Percentiles rank a stretch among this genome's conserved stretches.
Conservation (phyloP, 1,139 yeast genomes). For the Scheffersomyces illinoinensis region DNA sequence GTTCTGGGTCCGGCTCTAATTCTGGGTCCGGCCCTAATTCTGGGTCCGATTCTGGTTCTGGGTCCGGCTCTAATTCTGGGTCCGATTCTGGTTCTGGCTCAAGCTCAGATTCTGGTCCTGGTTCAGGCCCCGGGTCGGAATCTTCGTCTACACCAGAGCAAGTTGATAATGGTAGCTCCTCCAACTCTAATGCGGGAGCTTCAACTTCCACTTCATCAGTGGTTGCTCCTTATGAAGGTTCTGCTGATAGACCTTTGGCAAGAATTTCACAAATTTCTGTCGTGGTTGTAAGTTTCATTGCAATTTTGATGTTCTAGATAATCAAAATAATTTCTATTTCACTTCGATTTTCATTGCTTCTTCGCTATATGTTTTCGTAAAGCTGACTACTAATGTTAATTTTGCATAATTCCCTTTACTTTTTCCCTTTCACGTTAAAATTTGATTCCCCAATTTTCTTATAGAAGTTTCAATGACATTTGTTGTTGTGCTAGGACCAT, state of each 20-base stretch:
- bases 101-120: slow-evolving; percentile 6
- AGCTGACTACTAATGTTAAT: background rate
- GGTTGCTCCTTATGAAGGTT: background rate
- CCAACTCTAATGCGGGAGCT: background rate
- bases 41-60: slow-evolving; percentile 17
- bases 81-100: slow-evolving; percentile 7
- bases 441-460: background rate
- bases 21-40: too few relatives aligned
- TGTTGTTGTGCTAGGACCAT: background rate
- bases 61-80: slow-evolving; percentile 10
- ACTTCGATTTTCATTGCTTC: background rate
- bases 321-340: background rate
- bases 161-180: background rate
- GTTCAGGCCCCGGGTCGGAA: slow-evolving; percentile 6
- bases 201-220: background rate
- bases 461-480: background rate
- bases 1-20: slow-evolving; percentile 4
- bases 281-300: background rate
- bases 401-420: background rate
- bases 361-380: background rate
- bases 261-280: background rate
- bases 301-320: background rate
- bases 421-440: background rate
- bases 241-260: background rate
- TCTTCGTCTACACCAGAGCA: background rate